phyloP scores from a whole-genome alignment of 176 grass and related monocot species.

The Lolium rigidum region DNA sequence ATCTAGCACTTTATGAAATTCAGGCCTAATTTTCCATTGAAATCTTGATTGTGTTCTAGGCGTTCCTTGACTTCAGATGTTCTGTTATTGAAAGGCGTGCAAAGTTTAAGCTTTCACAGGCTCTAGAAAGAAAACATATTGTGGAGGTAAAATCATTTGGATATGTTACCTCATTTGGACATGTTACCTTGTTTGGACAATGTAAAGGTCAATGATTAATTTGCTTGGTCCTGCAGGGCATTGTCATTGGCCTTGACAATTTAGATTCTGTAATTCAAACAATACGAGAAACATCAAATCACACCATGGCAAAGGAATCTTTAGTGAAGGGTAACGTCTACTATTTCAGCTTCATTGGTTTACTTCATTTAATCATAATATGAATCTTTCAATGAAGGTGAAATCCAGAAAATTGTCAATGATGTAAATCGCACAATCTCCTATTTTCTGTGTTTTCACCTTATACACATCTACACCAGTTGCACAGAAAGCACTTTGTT shows the following conservation, averaged over 20 bases:
- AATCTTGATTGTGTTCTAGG: slow-evolving; percentile 53
- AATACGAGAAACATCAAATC: slow-evolving; percentile 77
- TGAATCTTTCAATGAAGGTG: slow-evolving; percentile 24
- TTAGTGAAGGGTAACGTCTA: slow-evolving; percentile 68
- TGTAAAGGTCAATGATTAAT: background rate
- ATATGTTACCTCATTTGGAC: slow-evolving; percentile 27
- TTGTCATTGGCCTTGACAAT: slow-evolving; percentile 94
- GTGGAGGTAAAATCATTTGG: slow-evolving; percentile 78
- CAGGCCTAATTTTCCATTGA: slow-evolving; percentile 6
- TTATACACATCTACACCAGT: slow-evolving; percentile 7
- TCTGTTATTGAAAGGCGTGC: slow-evolving; percentile 94
- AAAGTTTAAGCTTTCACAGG: slow-evolving; percentile 94
- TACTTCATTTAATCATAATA: slow-evolving; percentile 22
- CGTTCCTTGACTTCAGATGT: slow-evolving; percentile 89
- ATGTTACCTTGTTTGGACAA: slow-evolving; percentile 39
- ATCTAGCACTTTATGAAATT: slow-evolving; percentile 22
- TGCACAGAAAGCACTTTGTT: background rate
- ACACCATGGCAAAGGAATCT: slow-evolving; percentile 63
- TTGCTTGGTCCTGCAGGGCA: slow-evolving; percentile 73
- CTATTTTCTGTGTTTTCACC: slow-evolving; percentile 23
- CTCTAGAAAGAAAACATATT: slow-evolving; percentile 89
- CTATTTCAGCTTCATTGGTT: background rate
- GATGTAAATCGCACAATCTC: background rate
- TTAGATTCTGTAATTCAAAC: slow-evolving; percentile 91
- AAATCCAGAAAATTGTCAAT: slow-evolving; percentile 14